Conservation (phyloP, 1,139 yeast species). For the Zygoascus sp. region DNA sequence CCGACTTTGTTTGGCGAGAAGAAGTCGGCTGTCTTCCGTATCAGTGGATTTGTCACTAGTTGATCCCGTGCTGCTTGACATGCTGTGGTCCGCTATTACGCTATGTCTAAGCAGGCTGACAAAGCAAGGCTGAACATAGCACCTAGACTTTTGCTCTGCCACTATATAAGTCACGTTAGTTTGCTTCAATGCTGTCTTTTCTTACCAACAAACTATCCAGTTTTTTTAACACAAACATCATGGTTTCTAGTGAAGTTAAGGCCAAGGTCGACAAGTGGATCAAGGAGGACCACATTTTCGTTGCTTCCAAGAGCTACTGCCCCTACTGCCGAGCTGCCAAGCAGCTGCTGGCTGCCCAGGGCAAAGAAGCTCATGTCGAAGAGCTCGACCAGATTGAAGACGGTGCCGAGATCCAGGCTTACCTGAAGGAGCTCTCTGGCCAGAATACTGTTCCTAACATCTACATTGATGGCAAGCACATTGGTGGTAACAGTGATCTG, state of each 20-base stretch:
- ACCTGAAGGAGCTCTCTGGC: slow-evolving; percentile 70
- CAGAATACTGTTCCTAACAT: slow-evolving; percentile 93
- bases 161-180: too few species aligned
- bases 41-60: too few species aligned
- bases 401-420: slow-evolving; percentile 73
- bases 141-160: too few species aligned
- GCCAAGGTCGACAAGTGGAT: slow-evolving; percentile 60
- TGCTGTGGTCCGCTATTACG: too few species aligned
- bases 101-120: too few species aligned
- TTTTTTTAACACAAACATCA: slow-evolving; percentile 7
- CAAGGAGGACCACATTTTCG: slow-evolving; percentile 63
- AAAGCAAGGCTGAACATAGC: too few species aligned
- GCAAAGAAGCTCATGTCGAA: slow-evolving; percentile 24
- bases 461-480: slow-evolving; percentile 82
- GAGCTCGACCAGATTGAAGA: slow-evolving; percentile 33
- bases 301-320: slow-evolving; percentile 64
- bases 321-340: slow-evolving; percentile 33
- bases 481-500: slow-evolving; percentile 91
- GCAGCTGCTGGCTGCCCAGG: slow-evolving; percentile 24
- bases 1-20: too few species aligned
- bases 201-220: background rate
- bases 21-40: too few species aligned
- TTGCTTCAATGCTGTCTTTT: slow-evolving; percentile 1
- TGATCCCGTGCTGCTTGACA: too few species aligned
- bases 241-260: slow-evolving; percentile 21